Base-by-base conservation (phyloP, 352 stramenopile genomes). In the Pythium phragmiticola region DNA sequence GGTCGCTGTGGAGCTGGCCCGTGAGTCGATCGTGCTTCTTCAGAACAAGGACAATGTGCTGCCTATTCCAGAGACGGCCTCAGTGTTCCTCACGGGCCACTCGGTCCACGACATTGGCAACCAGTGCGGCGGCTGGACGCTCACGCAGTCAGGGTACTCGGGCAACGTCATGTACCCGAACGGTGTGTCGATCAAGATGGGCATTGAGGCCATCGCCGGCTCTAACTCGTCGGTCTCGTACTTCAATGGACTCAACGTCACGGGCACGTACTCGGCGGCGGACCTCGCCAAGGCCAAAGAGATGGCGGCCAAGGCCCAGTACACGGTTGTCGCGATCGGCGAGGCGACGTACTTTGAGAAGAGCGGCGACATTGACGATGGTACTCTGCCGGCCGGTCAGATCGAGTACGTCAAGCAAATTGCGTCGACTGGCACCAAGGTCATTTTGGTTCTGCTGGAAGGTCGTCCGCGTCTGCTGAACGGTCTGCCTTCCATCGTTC, bases 301-400 rank as follows among this genome's bases (percentile, higher is more conserved):
- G 6, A 65, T 39, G 30, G 85, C 85, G 11, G 66, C 67, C 16
- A 62, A 75, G 19, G 68, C 84, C 7, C 57, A 77, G 11, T 89
- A 92, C 69, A 90, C 87, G 0, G 75, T 97, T 26, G 76, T 90
- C 7, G 84, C 80, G 34, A 80, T 96, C 37, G 89, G 89, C 17
- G 89, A 97, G 60, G 39, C 49, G 8, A 67, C 75, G 0, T 97
- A 96, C 64, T 74, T 88, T 6, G 89, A 97, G 61, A 96, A 96
- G 56, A 73, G 80, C 3, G 89, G 89, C 3, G 89, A 97, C 61
- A 91, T 97, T 48, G 66, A 91, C 33, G 82, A 96, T 56, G 56
- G 94, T 13, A 73, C 71, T 0, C 68, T 96, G 8, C 75, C 88
- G 0, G 17, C 42, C 1, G 85, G 87, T 7, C 84, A 96, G 58